Conservation (phyloP, 2,329 filamentous ascomycete species). For the Gaeumannomyces tritici region DNA sequence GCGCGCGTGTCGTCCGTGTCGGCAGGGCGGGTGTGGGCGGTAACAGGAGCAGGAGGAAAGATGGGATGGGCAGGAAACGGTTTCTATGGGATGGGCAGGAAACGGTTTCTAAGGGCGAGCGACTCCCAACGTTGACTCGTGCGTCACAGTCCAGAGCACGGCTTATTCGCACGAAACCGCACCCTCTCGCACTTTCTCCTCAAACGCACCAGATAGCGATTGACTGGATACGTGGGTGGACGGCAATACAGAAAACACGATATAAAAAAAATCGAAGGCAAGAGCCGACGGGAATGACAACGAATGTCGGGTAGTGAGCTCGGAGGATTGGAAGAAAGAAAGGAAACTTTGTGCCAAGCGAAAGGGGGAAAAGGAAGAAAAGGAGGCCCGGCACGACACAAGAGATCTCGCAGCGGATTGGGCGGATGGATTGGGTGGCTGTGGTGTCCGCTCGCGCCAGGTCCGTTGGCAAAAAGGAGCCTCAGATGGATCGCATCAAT, state of each 20-base stretch:
- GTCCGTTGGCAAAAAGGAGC: neutral
- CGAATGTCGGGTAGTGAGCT: neutral
- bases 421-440: neutral
- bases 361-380: neutral
- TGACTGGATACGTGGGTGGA: neutral
- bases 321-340: neutral
- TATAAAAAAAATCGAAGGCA: neutral
- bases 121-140: neutral
- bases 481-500: neutral
- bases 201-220: neutral
- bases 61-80: constrained; percentile 4
- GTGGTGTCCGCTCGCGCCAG: neutral
- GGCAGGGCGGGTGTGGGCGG: constrained; percentile 7
- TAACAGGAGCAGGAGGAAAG: constrained; percentile 6
- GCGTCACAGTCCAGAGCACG: neutral
- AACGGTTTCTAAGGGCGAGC: neutral
- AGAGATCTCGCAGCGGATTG: neutral
- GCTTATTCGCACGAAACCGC: neutral
- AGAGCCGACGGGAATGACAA: neutral
- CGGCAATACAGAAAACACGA: neutral
- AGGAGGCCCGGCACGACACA: neutral
- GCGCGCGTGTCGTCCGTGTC: neutral
- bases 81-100: constrained; percentile 5
- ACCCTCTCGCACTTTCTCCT: neutral
- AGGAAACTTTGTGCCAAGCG: neutral